A percentile compares a stretch with the other conserved stretches of the same genome.
Conservation (phyloP, 352 stramenopile genomes). For the Saprolegnia parasitica region DNA sequence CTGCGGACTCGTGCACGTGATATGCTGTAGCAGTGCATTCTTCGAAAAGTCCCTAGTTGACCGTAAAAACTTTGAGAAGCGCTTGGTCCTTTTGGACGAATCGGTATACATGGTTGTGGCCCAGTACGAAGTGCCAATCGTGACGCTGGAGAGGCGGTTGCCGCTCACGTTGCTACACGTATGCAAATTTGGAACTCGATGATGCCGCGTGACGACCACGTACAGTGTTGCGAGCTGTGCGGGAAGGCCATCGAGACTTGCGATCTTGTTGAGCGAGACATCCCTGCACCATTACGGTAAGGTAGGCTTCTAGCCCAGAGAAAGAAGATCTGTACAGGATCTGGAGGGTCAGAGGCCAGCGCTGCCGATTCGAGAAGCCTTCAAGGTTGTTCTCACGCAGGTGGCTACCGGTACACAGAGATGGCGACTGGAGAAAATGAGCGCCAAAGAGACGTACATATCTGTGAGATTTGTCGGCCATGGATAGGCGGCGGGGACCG, state of each 20-base stretch:
- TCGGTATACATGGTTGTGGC: neutral
- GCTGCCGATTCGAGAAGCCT: neutral
- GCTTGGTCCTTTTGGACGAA: too few species aligned
- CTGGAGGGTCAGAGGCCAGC: neutral
- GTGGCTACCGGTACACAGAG: neutral
- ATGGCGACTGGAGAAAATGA: neutral
- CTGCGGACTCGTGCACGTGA: neutral
- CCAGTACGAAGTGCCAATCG: neutral
- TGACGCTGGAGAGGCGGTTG: neutral
- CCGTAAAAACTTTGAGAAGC: too few species aligned
- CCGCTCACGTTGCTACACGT: neutral
- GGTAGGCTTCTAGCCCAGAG: neutral
- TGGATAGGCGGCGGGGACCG: neutral
- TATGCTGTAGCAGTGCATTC: neutral
- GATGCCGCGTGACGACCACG: neutral
- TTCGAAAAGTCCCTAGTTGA: neutral
- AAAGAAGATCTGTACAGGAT: too few species aligned
- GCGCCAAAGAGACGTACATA: neutral
- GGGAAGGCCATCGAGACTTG: neutral
- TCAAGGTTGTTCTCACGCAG: neutral
- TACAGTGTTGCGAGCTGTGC: neutral
- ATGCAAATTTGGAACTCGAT: neutral
- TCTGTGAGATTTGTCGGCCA: neutral
- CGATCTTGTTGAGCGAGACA: neutral
- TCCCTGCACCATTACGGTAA: neutral